phyloP scores from a whole-genome alignment of 2,329 filamentous ascomycete genomes.

The Fusarium mangiferae region DNA sequence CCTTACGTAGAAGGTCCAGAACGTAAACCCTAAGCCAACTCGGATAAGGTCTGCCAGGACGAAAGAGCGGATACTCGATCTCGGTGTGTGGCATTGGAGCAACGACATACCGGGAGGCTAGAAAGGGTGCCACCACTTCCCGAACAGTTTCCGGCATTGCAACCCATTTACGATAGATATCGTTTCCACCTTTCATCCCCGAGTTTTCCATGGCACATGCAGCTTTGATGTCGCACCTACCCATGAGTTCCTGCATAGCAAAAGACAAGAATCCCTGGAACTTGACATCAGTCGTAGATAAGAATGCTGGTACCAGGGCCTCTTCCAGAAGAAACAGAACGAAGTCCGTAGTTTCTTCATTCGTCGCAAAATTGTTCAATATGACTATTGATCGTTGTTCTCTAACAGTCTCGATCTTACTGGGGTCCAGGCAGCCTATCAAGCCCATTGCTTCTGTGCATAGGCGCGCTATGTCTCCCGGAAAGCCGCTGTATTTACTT shows the following conservation, averaged over 20 bases:
- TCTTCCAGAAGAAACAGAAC: conserved; percentile 86
- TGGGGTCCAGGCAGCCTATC: conserved; percentile 91
- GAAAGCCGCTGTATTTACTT: conserved; percentile 78
- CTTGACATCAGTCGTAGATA: conserved; percentile 87
- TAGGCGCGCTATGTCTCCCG: conserved; percentile 74
- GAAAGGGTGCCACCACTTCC: conserved; percentile 87
- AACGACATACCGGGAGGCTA: conserved; percentile 84
- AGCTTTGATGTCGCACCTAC: conserved; percentile 77
- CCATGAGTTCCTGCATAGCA: conserved; percentile 91
- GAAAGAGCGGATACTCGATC: conserved; percentile 82
- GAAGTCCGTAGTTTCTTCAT: conserved; percentile 85
- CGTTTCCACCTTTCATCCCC: conserved; percentile 59
- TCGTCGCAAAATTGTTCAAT: conserved; percentile 83
- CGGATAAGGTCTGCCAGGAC: conserved; percentile 72
- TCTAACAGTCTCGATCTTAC: conserved; percentile 82
- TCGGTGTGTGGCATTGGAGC: conserved; percentile 67
- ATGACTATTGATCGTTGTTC: conserved; percentile 87
- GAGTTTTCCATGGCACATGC: conserved; percentile 58
- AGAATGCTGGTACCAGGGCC: conserved; percentile 89
- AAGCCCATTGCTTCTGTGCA: conserved; percentile 87
- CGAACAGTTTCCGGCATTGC: conserved; percentile 79
- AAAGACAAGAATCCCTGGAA: conserved; percentile 93
- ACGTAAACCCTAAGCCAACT: conserved; percentile 86
- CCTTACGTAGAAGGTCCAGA: conserved; percentile 82
- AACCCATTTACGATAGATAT: conserved; percentile 79